phyloP scores from a whole-genome alignment of 768 basidiomycete species.

The Mycena alexandri region DNA sequence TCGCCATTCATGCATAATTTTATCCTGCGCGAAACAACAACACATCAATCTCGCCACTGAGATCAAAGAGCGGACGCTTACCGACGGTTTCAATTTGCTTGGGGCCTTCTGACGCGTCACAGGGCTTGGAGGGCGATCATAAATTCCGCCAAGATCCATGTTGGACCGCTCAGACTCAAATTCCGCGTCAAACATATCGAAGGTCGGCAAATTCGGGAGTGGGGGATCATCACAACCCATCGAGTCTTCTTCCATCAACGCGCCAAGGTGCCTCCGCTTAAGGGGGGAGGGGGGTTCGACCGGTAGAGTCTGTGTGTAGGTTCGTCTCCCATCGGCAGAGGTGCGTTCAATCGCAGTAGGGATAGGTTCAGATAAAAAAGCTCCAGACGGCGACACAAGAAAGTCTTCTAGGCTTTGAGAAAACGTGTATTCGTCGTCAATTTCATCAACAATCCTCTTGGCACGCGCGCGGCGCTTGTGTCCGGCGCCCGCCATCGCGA shows the following conservation, averaged over 20 bases:
- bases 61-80: too few relatives aligned
- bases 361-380: too few relatives aligned
- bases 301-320: background rate
- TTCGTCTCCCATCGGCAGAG: background rate
- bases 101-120: background rate
- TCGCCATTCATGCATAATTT: background rate
- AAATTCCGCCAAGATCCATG: background rate
- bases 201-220: background rate
- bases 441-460: too few relatives aligned
- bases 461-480: too few relatives aligned
- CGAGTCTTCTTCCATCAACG: background rate
- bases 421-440: too few relatives aligned
- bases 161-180: background rate
- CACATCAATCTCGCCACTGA: too few relatives aligned
- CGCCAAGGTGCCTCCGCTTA: background rate
- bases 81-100: background rate
- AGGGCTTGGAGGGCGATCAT: background rate
- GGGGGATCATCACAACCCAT: background rate
- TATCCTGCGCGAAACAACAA: background rate
- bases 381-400: too few relatives aligned
- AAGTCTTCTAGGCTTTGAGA: too few relatives aligned
- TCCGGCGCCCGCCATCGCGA: too few relatives aligned
- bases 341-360: background rate
- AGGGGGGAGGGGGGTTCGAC: background rate
- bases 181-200: background rate